Evolutionary conservation across 1,139 yeast species (phyloP).

Genomic region (Taphrina deformans): DNA sequence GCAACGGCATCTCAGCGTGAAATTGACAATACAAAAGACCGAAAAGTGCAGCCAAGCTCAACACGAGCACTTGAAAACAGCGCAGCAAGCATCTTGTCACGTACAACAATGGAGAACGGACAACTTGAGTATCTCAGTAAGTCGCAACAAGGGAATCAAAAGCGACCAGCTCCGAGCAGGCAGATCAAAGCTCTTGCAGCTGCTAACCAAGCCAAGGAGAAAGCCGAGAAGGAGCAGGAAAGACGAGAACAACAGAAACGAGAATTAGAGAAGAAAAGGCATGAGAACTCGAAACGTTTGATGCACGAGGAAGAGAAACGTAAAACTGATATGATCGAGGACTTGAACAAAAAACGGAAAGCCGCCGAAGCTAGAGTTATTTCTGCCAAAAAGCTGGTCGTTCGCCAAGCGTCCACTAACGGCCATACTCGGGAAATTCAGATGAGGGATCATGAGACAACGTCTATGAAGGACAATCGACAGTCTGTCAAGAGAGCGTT

Average conservation of each 20-base stretch:
- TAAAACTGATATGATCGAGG: constrained; percentile 33
- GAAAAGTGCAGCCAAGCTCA: constrained; percentile 6
- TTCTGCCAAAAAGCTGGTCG: constrained; percentile 13
- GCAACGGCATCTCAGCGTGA: constrained; percentile 37
- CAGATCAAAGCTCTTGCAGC: constrained; percentile 37
- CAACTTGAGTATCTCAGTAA: constrained; percentile 11
- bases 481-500: constrained; percentile 27
- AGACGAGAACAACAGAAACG: constrained; percentile 35
- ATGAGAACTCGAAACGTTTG: constrained; percentile 32
- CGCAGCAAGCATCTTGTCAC: not conserved
- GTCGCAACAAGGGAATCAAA: constrained; percentile 1
- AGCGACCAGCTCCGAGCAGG: not conserved
- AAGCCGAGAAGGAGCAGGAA: constrained; percentile 35
- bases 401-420: not conserved
- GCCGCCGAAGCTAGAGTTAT: constrained; percentile 12
- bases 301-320: constrained; percentile 38
- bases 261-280: constrained; percentile 38
- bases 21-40: constrained; percentile 25
- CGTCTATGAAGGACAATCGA: constrained; percentile 5
- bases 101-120: not conserved
- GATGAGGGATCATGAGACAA: not conserved
- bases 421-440: not conserved
- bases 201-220: constrained; percentile 35
- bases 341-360: constrained; percentile 35
- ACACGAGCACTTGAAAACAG: not conserved